phyloP scores from a whole-genome alignment of 2,329 filamentous ascomycete genomes.

The Aschersonia sp. region DNA sequence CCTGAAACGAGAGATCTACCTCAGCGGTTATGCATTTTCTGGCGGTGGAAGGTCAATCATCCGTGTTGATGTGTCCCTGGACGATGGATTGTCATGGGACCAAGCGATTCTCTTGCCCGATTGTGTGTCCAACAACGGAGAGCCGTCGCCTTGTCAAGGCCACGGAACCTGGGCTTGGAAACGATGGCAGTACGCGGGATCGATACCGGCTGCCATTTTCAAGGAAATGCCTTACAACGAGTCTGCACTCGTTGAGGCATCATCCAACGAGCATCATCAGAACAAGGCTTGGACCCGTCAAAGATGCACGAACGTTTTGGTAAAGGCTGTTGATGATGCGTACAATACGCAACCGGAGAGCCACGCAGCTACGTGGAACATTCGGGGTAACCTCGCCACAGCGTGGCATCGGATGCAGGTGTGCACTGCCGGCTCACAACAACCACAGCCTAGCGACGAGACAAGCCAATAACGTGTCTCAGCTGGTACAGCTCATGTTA shows the following conservation, averaged over 20 bases:
- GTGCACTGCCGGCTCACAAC: constrained; percentile 16
- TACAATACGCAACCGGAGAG: constrained; percentile 54
- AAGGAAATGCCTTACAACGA: constrained; percentile 3
- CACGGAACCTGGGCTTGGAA: constrained; percentile 48
- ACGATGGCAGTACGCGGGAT: constrained; percentile 42
- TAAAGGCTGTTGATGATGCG: constrained; percentile 51
- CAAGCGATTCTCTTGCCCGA: constrained; percentile 45
- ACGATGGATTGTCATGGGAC: constrained; percentile 48
- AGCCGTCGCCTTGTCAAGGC: constrained; percentile 18
- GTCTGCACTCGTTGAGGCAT: constrained; percentile 5
- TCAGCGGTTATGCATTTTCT: constrained; percentile 53
- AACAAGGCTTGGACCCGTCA: too few species aligned
- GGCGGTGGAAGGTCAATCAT: constrained; percentile 51
- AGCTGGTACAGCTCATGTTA: too few species aligned
- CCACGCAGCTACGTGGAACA: constrained; percentile 45
- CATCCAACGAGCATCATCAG: constrained; percentile 3
- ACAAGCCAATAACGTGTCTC: not conserved
- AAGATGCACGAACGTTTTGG: constrained; percentile 35
- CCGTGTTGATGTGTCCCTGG: constrained; percentile 51
- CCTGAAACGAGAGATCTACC: constrained; percentile 15
- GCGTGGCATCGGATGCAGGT: constrained; percentile 46
- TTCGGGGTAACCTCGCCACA: constrained; percentile 50
- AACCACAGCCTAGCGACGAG: not conserved
- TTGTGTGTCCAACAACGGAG: constrained; percentile 15
- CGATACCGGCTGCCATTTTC: constrained; percentile 22